Conservation (phyloP, 2,329 filamentous ascomycete species). For the Fusarium sp. region DNA sequence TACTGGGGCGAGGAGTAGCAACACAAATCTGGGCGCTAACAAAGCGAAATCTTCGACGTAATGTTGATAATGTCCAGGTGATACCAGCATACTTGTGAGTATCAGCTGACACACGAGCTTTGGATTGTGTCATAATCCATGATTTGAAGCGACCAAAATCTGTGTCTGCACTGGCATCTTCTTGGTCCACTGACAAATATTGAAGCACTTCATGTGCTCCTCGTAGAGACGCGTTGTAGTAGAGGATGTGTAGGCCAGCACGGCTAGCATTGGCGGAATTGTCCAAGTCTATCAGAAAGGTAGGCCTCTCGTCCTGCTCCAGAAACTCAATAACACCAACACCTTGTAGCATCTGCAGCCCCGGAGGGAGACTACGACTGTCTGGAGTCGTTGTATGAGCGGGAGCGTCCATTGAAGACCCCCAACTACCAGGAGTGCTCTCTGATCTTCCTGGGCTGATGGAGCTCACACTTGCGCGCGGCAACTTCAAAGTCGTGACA, state of each 20-base stretch:
- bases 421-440: constrained; percentile 63
- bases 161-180: constrained; percentile 52
- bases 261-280: constrained; percentile 65
- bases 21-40: constrained; percentile 65
- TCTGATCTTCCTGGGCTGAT: constrained; percentile 59
- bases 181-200: constrained; percentile 62
- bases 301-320: constrained; percentile 80
- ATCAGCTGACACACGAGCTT: constrained; percentile 62
- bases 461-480: constrained; percentile 62
- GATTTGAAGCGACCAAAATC: constrained; percentile 73
- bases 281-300: constrained; percentile 76
- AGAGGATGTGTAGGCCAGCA: constrained; percentile 69
- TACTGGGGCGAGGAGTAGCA: constrained; percentile 49
- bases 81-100: constrained; percentile 71
- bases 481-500: constrained; percentile 65
- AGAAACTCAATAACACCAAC: constrained; percentile 77
- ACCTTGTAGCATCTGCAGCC: constrained; percentile 66
- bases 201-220: constrained; percentile 64
- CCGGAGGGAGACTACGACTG: constrained; percentile 56
- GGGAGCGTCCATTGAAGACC: constrained; percentile 64
- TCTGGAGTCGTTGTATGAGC: constrained; percentile 64
- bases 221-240: constrained; percentile 74
- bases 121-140: constrained; percentile 71
- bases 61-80: constrained; percentile 75
- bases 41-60: constrained; percentile 75